Evolutionary conservation across 2,329 filamentous ascomycete genomes (phyloP).

Genomic region (Venturia oleaginea): DNA sequence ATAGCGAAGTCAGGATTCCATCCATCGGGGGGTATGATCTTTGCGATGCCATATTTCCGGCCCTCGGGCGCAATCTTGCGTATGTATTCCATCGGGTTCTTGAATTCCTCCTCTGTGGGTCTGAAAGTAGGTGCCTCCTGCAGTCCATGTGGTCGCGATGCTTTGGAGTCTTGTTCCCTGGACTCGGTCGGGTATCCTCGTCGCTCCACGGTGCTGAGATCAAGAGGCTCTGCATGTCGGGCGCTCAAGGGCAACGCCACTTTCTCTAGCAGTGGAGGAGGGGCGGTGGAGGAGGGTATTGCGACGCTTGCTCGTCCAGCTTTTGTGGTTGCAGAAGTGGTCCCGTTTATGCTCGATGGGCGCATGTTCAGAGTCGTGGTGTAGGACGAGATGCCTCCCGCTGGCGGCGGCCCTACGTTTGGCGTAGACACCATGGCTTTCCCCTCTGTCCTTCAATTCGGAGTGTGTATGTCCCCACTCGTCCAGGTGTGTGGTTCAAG

Average conservation of each 20-base stretch:
- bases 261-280: conserved; percentile 12
- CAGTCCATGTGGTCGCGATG: conserved; percentile 72
- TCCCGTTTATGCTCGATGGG: conserved; percentile 1
- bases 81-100: conserved; percentile 88
- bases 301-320: background rate
- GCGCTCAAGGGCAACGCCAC: conserved; percentile 38
- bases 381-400: background rate
- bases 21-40: conserved; percentile 84
- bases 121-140: conserved; percentile 84
- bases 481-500: background rate
- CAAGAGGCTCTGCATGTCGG: conserved; percentile 59
- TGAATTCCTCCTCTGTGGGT: conserved; percentile 89
- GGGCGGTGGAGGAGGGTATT: background rate
- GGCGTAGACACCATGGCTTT: conserved; percentile 3
- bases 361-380: conserved; percentile 12
- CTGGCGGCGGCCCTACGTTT: background rate
- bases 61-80: conserved; percentile 84
- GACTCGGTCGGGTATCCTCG: conserved; percentile 62
- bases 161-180: conserved; percentile 60
- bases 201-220: conserved; percentile 83
- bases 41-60: conserved; percentile 81
- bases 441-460: background rate
- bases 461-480: background rate
- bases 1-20: conserved; percentile 97
- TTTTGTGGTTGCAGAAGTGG: background rate